Base-by-base conservation (phyloP, 768 basidiomycete species). In the Termitomyces sp. region DNA sequence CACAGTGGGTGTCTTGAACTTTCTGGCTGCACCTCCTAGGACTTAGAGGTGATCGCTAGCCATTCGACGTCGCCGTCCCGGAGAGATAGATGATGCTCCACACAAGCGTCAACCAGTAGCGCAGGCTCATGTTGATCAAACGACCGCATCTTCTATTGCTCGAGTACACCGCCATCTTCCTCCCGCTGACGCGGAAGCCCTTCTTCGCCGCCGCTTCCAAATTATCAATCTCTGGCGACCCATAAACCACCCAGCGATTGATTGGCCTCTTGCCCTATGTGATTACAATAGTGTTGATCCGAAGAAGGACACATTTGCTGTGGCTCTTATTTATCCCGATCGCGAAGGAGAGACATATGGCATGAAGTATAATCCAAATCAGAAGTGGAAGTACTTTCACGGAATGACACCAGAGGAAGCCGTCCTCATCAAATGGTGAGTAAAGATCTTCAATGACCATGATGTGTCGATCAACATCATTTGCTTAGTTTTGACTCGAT, bases 171-270 rank as follows among this genome's bases (percentile, higher is more conserved):
- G 77, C 5, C 83, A 86, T 63, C 76, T 85, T 10, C 82, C 83
- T 15, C 69, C 76, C 0, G 68, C 67, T 0, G 83, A 86, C 4
- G 83, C 68, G 0, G 70, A 75, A 3, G 72, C 71, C 15, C 75
- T 84, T 37, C 69, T 84, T 15, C 70, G 76, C 60, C 73, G 75
- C 20, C 79, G 83, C 0, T 84, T 82, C 74, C 83, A 85, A 59
- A 83, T 86, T 37, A 80, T 86, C 60, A 86, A 86, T 64, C 74
- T 86, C 32, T 86, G 85, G 85, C 74, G 85, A 3, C 84, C 85
- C 5, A 84, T 86, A 52, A 68, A 66, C 1, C 69, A 81, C 61
- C 68, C 79, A 0, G 84, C 82, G 0, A 52, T 74, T 7, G 84
- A 86, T 62, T 79, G 76, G 75, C 85, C 85, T 0, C 72, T 86